Base-by-base conservation (phyloP, 2,329 filamentous ascomycete species). In the Chaetomium olivaceum region DNA sequence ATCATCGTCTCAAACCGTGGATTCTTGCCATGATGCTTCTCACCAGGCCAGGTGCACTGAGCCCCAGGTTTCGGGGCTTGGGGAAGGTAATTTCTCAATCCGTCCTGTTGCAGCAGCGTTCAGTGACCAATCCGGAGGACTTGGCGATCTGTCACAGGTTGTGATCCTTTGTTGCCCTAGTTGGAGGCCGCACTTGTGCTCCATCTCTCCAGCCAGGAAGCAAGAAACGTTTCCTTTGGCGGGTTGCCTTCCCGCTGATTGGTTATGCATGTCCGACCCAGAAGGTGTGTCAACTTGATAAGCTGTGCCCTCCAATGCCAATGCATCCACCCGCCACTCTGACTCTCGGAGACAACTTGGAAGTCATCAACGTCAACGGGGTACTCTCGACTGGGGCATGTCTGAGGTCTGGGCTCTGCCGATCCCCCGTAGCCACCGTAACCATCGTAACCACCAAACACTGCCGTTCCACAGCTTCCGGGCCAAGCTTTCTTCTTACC, bases 281-380 rank as follows among this genome's bases (percentile, higher is more conserved):
- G 50, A 27, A 51, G 56, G 66, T 36, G 33, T 64, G 55, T 19
- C 43, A 43, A 54, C 21, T 48, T 62, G 58, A 67, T 58, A 61
- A 57, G 52, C 52, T 29, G n/a, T 27, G 52, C 33, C 48, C 25
- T 33, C 39, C 46, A 58, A 19, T n/a, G 21, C 25, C 25, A 50
- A 25, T 39, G 52, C 61, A 64, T 57, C 51, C 25, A 27, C 51
- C 29, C 16, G 31, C 31, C 29, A 19, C 16, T 31, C 50, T 48
- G 33, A 36, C 33, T 29, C 23, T 4, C 50, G 29, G 46, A 54
- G 61, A 23, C 31, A 27, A 23, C 25, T 25, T 27, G 21, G 23
- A 33, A 63, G 29, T 62, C 56, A 25, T 56, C 56, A 65, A 66
- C 51, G 64, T 66, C 61, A 66, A 55, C 48, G 48, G 64, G 46